A percentile compares a stretch with the other conserved stretches of the same genome.
phyloP scores from a whole-genome alignment of 257 asterid species.

The Thymus quinquecostatus region DNA sequence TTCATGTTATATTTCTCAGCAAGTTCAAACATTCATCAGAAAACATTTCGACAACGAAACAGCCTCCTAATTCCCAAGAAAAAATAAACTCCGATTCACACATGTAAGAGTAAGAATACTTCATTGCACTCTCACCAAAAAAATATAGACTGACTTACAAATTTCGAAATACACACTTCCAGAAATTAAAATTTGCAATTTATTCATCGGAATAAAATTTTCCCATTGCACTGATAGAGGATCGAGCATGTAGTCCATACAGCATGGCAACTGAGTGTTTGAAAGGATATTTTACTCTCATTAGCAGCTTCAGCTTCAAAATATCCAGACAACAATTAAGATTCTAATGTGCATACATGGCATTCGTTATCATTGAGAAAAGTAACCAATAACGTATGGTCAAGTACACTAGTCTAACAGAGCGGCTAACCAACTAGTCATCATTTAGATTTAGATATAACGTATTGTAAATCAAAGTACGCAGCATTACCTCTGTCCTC shows the following conservation, averaged over 20 bases:
- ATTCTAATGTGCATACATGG: not conserved
- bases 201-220: not conserved
- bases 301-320: not conserved
- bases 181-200: not conserved
- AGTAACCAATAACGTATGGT: no score
- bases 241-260: not conserved
- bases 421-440: no score
- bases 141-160: not conserved
- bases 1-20: not conserved
- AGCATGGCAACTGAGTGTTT: not conserved
- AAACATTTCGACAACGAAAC: not conserved
- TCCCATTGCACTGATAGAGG: not conserved
- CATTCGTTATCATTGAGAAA: not conserved
- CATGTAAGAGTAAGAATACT: not conserved
- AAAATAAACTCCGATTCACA: not conserved
- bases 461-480: not conserved
- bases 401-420: not conserved
- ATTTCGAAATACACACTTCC: not conserved
- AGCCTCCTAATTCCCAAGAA: not conserved
- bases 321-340: not conserved
- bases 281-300: not conserved
- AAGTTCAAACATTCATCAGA: not conserved
- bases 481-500: slow-evolving; percentile 39
- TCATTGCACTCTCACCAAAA: not conserved
- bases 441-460: not conserved